phyloP scores from a whole-genome alignment of 257 asterid genomes.

The Ilex asprella region DNA sequence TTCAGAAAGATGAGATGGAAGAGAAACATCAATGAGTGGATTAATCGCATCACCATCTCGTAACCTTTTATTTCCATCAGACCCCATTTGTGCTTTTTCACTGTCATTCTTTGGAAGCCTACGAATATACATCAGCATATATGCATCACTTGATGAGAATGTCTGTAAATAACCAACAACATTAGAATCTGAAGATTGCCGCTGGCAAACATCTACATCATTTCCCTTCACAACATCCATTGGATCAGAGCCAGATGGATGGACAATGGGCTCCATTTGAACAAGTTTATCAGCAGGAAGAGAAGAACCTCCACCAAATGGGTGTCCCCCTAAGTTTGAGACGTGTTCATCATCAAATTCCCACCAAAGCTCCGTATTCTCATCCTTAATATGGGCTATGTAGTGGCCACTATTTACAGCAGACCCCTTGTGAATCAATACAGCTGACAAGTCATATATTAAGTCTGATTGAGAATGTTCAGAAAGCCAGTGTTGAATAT shows the following conservation, averaged over 20 bases:
- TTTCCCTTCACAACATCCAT: slow-evolving; percentile 33
- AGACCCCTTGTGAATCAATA: slow-evolving; percentile 95
- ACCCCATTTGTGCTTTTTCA: slow-evolving; percentile 16
- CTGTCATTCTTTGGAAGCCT: slow-evolving; percentile 34
- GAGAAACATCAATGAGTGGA: slow-evolving; percentile 31
- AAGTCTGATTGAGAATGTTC: slow-evolving; percentile 49
- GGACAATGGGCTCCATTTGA: slow-evolving; percentile 34
- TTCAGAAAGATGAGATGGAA: slow-evolving; percentile 62
- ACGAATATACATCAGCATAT: slow-evolving; percentile 86
- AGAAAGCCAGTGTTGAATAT: slow-evolving; percentile 67
- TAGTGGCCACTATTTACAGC: slow-evolving; percentile 97
- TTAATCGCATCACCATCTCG: slow-evolving; percentile 24
- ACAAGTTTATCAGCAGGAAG: slow-evolving; percentile 39
- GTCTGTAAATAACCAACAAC: slow-evolving; percentile 36
- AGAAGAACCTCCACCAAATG: slow-evolving; percentile 57
- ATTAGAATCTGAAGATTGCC: slow-evolving; percentile 33
- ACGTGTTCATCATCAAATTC: slow-evolving; percentile 95
- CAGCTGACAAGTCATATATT: slow-evolving; percentile 85
- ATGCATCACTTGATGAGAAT: slow-evolving; percentile 90
- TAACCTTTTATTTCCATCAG: slow-evolving; percentile 30
- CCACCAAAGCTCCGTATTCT: slow-evolving; percentile 89
- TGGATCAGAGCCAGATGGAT: slow-evolving; percentile 34
- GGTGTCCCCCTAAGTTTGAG: slow-evolving; percentile 72
- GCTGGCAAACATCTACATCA: slow-evolving; percentile 25
- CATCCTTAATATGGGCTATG: slow-evolving; percentile 85